phyloP scores from a whole-genome alignment of 2,329 filamentous ascomycete genomes.

The Moelleriella libera region DNA sequence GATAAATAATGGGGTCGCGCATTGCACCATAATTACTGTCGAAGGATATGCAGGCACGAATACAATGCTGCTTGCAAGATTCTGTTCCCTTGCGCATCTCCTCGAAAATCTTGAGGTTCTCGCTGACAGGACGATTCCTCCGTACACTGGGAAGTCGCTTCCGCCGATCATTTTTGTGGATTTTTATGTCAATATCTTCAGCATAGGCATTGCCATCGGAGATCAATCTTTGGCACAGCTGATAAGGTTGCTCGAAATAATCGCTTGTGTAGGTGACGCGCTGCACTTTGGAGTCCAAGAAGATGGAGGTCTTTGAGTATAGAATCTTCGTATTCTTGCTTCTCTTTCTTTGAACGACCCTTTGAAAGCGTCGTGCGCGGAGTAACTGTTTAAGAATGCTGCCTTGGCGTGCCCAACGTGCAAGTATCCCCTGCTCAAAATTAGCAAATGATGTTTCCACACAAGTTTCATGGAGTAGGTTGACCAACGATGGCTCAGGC shows the following conservation, averaged over 20 bases:
- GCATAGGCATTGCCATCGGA: constrained; percentile 73
- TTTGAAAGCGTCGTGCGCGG: constrained; percentile 77
- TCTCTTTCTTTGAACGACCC: constrained; percentile 80
- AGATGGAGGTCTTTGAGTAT: constrained; percentile 75
- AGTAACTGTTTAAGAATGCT: constrained; percentile 78
- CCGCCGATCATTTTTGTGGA: constrained; percentile 66
- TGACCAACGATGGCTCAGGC: constrained; percentile 56
- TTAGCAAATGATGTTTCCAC: background rate
- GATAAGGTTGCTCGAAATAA: constrained; percentile 76
- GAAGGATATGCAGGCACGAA: constrained; percentile 82
- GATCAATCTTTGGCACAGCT: constrained; percentile 64
- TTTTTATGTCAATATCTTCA: constrained; percentile 74
- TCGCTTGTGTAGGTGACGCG: constrained; percentile 72
- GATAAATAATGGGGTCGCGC: constrained; percentile 93
- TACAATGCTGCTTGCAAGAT: constrained; percentile 73
- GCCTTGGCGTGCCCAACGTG: constrained; percentile 87
- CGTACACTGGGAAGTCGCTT: constrained; percentile 51
- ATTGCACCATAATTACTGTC: constrained; percentile 90
- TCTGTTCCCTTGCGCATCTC: constrained; percentile 82
- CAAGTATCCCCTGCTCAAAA: constrained; percentile 46
- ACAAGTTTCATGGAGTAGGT: background rate
- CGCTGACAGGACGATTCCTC: constrained; percentile 64
- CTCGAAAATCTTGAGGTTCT: constrained; percentile 73
- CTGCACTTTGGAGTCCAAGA: constrained; percentile 71
- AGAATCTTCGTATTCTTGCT: constrained; percentile 77